Evolutionary conservation across 1,284 basidiomycete genomes (phyloP).

Genomic region (Apiotrichum veenhuisii): DNA sequence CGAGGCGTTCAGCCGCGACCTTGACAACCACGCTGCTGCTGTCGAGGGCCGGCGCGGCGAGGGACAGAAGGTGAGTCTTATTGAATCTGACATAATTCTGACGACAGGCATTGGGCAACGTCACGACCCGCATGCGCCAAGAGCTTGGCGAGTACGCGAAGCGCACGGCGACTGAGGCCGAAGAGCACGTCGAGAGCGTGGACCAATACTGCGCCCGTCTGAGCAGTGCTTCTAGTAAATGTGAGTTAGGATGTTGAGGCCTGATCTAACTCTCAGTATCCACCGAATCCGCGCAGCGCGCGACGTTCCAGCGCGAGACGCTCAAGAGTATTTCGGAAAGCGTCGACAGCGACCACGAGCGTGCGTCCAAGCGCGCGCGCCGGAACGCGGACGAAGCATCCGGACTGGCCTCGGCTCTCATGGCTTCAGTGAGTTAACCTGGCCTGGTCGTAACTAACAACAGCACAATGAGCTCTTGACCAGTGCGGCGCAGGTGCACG

Average conservation of each 20-base stretch:
- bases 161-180: constrained; percentile 24
- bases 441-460: neutral
- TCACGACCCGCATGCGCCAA: constrained; percentile 20
- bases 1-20: neutral
- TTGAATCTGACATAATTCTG: neutral
- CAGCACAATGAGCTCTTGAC: constrained; percentile 27
- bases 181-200: constrained; percentile 22
- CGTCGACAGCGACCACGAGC: neutral
- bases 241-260: constrained; percentile 18
- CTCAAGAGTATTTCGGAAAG: constrained; percentile 9
- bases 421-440: constrained; percentile 27
- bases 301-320: neutral
- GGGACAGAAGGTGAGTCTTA: neutral
- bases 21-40: neutral
- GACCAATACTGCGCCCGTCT: constrained; percentile 29
- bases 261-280: constrained; percentile 2
- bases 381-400: constrained; percentile 16
- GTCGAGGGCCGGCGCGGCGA: constrained; percentile 7
- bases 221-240: constrained; percentile 15
- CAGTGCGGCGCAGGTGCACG: constrained; percentile 20
- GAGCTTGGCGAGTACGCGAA: constrained; percentile 28
- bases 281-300: neutral
- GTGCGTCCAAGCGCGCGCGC: neutral
- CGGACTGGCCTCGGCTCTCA: constrained; percentile 20
- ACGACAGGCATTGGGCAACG: constrained; percentile 27